These are phyloP conservation scores for Teratosphaeria epicoccoides DNA, from an alignment of 2,329 filamentous ascomycete species.

Conservation along the genomic window DNA sequence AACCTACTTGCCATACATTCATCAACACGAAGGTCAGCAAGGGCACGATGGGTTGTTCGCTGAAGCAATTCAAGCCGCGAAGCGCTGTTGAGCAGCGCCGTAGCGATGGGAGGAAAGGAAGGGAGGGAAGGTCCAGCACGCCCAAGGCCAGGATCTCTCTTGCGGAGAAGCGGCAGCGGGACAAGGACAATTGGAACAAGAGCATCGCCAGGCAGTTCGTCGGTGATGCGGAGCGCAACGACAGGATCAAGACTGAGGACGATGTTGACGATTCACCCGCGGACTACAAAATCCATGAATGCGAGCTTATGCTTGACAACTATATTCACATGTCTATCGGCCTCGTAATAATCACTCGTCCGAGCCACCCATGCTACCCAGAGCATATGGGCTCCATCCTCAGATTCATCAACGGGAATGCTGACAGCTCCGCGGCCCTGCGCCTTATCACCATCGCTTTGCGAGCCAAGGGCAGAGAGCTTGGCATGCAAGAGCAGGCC, in stretches of 20 bases:
- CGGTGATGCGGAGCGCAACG: background rate
- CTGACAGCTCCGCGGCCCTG: background rate
- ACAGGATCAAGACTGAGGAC: background rate
- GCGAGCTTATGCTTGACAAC: background rate
- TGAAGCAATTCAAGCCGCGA: background rate
- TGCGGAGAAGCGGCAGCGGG: background rate
- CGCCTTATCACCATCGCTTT: background rate
- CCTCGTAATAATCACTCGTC: background rate
- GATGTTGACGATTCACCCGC: background rate
- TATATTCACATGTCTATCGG: background rate
- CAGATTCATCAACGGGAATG: background rate
- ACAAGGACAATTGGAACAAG: background rate
- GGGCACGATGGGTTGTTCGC: background rate
- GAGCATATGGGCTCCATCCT: background rate
- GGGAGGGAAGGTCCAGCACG: background rate
- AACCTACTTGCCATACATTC: background rate
- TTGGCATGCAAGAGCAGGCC: background rate
- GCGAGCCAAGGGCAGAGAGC: background rate
- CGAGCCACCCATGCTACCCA: background rate
- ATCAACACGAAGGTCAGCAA: background rate
- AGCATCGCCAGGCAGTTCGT: background rate
- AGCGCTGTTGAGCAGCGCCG: background rate
- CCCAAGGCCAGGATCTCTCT: background rate
- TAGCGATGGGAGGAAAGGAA: background rate
- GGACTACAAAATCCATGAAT: background rate